phyloP scores from a whole-genome alignment of 2,329 filamentous ascomycete genomes.

The Atkinsonella texensis region DNA sequence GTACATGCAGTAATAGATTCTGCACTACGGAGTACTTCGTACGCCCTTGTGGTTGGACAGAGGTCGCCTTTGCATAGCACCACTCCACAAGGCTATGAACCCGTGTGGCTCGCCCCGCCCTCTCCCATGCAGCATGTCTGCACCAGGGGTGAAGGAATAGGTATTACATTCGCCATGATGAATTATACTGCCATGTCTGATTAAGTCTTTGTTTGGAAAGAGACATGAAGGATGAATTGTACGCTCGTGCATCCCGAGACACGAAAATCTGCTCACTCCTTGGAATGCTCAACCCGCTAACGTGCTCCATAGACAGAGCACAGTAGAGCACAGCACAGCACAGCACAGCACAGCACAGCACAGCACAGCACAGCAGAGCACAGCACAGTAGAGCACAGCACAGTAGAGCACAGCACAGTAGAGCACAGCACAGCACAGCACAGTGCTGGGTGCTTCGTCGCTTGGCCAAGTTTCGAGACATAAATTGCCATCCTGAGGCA shows the following conservation, averaged over 20 bases:
- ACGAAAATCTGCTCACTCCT: not conserved
- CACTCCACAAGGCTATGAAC: not conserved
- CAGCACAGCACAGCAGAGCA: too few species aligned
- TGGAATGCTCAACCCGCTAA: not conserved
- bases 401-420: too few species aligned
- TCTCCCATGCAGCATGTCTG: not conserved
- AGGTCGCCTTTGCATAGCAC: not conserved
- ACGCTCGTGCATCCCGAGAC: not conserved
- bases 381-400: too few species aligned
- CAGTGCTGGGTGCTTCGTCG: not conserved
- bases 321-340: too few species aligned
- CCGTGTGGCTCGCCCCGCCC: not conserved
- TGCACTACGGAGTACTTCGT: too few species aligned
- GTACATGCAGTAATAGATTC: too few species aligned
- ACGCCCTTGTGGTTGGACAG: not conserved
- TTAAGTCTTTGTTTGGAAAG: not conserved
- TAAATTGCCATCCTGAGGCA: not conserved
- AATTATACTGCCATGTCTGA: not conserved
- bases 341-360: too few species aligned
- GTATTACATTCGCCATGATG: not conserved
- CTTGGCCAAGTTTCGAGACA: not conserved
- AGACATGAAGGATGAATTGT: not conserved
- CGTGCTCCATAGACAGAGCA: not conserved
- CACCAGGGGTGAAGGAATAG: slow-evolving; percentile 1
- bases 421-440: too few species aligned